Evolutionary conservation across 768 basidiomycete species (phyloP).

Genomic region (Sporobolomyces pararoseus): DNA sequence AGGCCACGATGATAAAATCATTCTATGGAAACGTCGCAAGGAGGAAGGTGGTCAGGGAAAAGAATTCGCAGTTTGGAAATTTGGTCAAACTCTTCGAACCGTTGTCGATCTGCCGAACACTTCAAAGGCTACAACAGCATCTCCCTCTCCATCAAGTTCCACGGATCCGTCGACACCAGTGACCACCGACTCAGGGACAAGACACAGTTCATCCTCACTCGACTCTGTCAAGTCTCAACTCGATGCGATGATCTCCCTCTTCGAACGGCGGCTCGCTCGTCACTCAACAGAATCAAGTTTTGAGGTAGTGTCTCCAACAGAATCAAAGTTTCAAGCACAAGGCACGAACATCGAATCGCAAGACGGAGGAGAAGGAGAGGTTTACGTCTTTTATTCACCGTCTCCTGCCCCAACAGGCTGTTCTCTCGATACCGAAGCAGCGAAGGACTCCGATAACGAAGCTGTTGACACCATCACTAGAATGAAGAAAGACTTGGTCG

Average conservation of each 20-base stretch:
- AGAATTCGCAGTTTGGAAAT: neutral
- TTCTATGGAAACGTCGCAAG: neutral
- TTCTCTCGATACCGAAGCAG: too few relatives aligned
- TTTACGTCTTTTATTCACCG: slow-evolving; percentile 10
- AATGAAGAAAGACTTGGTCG: slow-evolving; percentile 2
- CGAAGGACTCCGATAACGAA: too few relatives aligned
- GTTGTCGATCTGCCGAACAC: neutral
- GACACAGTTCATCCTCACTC: neutral
- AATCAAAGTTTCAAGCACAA: too few relatives aligned
- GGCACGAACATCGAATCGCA: neutral
- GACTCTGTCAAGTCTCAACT: neutral
- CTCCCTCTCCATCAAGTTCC: neutral
- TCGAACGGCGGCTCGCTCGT: too few relatives aligned
- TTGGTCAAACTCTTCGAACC: neutral
- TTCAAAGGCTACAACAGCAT: too few relatives aligned
- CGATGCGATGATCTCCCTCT: neutral
- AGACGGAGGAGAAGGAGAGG: too few relatives aligned
- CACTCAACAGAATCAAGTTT: too few relatives aligned
- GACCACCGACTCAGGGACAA: neutral
- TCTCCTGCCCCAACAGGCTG: too few relatives aligned
- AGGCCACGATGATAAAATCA: neutral
- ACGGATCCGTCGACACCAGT: too few relatives aligned
- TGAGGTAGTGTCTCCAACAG: too few relatives aligned
- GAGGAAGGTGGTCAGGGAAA: neutral
- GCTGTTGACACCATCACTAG: too few relatives aligned